Percentiles rank a stretch among this genome's conserved stretches.
Conservation (phyloP, 768 basidiomycete genomes). For the Xerocomus potaroensis region DNA sequence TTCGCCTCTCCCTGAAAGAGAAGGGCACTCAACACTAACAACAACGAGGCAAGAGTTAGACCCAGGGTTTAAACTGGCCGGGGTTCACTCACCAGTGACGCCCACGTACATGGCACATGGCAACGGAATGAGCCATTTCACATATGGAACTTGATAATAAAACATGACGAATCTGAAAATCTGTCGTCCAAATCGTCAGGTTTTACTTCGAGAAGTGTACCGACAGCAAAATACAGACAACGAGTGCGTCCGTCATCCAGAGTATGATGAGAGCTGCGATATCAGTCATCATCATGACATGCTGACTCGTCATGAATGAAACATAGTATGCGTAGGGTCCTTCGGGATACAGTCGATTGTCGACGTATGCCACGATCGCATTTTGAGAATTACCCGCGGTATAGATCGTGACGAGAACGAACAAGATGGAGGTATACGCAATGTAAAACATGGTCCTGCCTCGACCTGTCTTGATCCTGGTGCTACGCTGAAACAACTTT, state of each 20-base stretch:
- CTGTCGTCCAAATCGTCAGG: constrained; percentile 7
- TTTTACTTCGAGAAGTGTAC: background rate
- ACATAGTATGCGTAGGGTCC: constrained; percentile 25
- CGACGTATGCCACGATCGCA: constrained; percentile 27
- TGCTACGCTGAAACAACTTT: constrained; percentile 10
- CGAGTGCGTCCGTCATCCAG: constrained; percentile 29
- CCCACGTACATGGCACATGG: constrained; percentile 22
- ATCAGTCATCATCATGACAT: constrained; percentile 22
- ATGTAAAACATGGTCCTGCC: constrained; percentile 26
- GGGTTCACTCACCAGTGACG: constrained; percentile 18
- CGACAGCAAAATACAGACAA: constrained; percentile 15
- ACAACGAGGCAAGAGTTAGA: background rate
- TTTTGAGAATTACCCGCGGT: constrained; percentile 26
- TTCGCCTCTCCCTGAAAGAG: constrained; percentile 17
- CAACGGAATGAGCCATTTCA: constrained; percentile 24
- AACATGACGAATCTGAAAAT: constrained; percentile 24
- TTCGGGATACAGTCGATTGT: constrained; percentile 26
- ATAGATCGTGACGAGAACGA: constrained; percentile 26
- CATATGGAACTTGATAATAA: constrained; percentile 18
- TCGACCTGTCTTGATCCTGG: constrained; percentile 2
- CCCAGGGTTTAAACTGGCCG: background rate
- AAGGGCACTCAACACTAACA: constrained; percentile 17
- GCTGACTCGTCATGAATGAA: constrained; percentile 23
- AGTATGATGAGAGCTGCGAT: constrained; percentile 22
- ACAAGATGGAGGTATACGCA: constrained; percentile 24